Evolutionary conservation across 2,329 filamentous ascomycete genomes (phyloP).

Genomic region (Raffaelea albimanens): DNA sequence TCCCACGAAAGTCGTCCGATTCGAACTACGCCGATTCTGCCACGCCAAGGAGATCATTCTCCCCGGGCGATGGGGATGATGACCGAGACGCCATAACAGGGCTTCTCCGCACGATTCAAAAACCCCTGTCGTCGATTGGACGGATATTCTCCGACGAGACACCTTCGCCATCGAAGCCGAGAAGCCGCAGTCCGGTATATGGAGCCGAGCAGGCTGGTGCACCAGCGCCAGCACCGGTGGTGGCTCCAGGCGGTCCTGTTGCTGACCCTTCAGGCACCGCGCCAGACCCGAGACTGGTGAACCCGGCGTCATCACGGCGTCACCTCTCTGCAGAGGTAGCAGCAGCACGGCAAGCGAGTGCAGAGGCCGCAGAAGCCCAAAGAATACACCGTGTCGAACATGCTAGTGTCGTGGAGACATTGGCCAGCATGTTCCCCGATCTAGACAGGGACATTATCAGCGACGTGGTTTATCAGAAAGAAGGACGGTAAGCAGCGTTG

Average conservation of each 20-base stretch:
- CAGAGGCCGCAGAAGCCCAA: slow-evolving; percentile 79
- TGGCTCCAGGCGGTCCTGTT: too few relatives aligned
- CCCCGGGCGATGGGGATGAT: slow-evolving; percentile 43
- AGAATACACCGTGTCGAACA: slow-evolving; percentile 78
- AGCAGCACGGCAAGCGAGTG: slow-evolving; percentile 81
- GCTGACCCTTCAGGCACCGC: background rate
- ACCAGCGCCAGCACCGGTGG: background rate
- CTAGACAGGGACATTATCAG: slow-evolving; percentile 90
- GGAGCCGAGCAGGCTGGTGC: slow-evolving; percentile 22
- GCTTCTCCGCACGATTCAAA: slow-evolving; percentile 81
- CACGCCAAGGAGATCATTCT: slow-evolving; percentile 29
- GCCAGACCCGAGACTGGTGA: slow-evolving; percentile 9
- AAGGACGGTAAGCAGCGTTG: slow-evolving; percentile 66
- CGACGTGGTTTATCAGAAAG: slow-evolving; percentile 91
- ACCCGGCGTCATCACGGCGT: slow-evolving; percentile 21
- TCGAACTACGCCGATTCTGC: slow-evolving; percentile 19
- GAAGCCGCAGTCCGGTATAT: slow-evolving; percentile 26
- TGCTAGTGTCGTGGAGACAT: slow-evolving; percentile 81
- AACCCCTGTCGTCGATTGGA: slow-evolving; percentile 81
- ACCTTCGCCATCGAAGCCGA: slow-evolving; percentile 21
- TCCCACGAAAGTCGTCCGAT: slow-evolving; percentile 32
- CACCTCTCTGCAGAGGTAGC: slow-evolving; percentile 70
- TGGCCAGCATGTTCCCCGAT: slow-evolving; percentile 94
- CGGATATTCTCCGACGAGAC: slow-evolving; percentile 78
- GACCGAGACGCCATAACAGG: slow-evolving; percentile 77